Percentiles rank a stretch among this genome's conserved stretches.
These are phyloP conservation scores for Fonsecaea nubica DNA, from an alignment of 2,329 filamentous ascomycete genomes.

Conservation along the genomic window DNA sequence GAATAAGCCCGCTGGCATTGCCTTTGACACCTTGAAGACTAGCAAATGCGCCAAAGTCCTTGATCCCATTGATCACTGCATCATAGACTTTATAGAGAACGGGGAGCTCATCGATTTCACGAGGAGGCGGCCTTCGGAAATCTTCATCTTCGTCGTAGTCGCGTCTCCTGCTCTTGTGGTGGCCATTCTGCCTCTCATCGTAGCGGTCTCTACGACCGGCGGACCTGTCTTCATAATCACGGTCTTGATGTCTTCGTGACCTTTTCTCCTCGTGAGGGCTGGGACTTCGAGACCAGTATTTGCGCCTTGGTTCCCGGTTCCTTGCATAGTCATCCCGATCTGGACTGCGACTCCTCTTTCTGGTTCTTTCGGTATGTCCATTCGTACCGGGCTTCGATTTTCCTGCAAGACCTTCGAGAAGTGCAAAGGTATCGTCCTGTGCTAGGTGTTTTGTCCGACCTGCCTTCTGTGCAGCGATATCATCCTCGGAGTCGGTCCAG, in stretches of 20 bases:
- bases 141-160: slow-evolving; percentile 62
- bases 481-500: slow-evolving; percentile 59
- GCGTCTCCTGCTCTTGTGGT: slow-evolving; percentile 50
- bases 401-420: slow-evolving; percentile 83
- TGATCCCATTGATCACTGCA: slow-evolving; percentile 87
- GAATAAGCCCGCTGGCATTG: slow-evolving; percentile 90
- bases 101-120: slow-evolving; percentile 81
- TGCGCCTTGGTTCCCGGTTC: slow-evolving; percentile 53
- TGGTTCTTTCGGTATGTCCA: slow-evolving; percentile 48
- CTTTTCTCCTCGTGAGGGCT: slow-evolving; percentile 54
- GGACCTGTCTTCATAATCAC: slow-evolving; percentile 54
- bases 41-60: slow-evolving; percentile 95
- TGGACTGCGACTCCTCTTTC: slow-evolving; percentile 63
- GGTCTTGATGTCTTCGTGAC: slow-evolving; percentile 48
- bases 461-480: slow-evolving; percentile 38
- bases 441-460: slow-evolving; percentile 42
- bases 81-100: slow-evolving; percentile 86
- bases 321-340: slow-evolving; percentile 58
- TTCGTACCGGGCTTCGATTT: slow-evolving; percentile 59
- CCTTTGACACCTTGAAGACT: slow-evolving; percentile 86
- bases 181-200: slow-evolving; percentile 43
- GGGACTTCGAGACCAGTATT: slow-evolving; percentile 59
- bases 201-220: slow-evolving; percentile 28
- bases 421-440: slow-evolving; percentile 90
- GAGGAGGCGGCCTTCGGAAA: slow-evolving; percentile 69